Conservation (phyloP, 2,329 filamentous ascomycete genomes). For the Pseudogymnoascus sp. region DNA sequence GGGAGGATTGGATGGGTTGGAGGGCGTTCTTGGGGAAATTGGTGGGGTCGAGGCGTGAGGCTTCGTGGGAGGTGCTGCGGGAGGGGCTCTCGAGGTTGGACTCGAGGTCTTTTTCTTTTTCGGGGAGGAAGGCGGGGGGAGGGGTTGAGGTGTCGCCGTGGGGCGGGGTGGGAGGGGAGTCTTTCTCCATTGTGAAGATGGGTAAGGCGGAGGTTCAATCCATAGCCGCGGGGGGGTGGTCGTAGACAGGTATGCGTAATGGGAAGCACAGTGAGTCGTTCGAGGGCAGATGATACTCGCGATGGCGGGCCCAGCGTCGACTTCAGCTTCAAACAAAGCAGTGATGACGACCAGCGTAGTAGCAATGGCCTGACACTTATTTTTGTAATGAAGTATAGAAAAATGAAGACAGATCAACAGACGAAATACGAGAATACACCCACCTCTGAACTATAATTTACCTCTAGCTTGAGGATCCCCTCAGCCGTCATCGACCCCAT, state of each 20-base stretch:
- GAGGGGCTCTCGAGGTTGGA: neutral
- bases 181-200: neutral
- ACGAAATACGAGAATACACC: neutral
- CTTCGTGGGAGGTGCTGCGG: neutral
- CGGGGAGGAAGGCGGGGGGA: neutral
- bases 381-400: neutral
- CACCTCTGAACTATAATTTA: neutral
- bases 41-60: neutral
- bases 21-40: neutral
- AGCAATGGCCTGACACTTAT: neutral
- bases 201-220: neutral
- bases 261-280: neutral
- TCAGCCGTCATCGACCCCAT: neutral
- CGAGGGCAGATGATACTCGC: neutral
- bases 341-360: neutral
- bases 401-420: neutral
- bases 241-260: neutral
- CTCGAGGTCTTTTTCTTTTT: neutral
- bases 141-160: neutral
- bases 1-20: constrained; percentile 6
- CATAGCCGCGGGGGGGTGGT: neutral
- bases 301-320: neutral
- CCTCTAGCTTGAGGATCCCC: neutral
- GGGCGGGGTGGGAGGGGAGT: neutral
- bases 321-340: neutral